Percentiles rank a stretch among this genome's conserved stretches.
phyloP scores from a whole-genome alignment of 768 basidiomycete species.

The Lactarius hengduanensis region DNA sequence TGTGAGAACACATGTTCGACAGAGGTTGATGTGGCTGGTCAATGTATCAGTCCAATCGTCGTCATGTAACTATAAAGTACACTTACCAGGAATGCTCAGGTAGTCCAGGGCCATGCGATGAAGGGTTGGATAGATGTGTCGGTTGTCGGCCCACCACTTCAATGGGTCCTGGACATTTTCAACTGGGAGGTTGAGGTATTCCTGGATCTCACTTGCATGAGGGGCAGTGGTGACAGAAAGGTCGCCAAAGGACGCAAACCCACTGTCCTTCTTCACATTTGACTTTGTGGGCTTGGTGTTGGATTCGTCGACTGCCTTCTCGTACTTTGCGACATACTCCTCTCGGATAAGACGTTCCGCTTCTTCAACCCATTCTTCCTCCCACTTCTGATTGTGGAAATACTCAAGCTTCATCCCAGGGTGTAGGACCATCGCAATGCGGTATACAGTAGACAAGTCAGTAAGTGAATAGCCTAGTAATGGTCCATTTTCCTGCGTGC shows the following conservation, averaged over 20 bases:
- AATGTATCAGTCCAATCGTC: too few species aligned
- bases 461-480: conserved; percentile 3
- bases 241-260: conserved; percentile 1
- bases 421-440: conserved; percentile 1
- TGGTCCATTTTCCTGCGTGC: not conserved
- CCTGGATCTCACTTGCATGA: too few species aligned
- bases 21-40: too few species aligned
- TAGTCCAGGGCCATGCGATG: not conserved
- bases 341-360: not conserved
- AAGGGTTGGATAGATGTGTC: too few species aligned
- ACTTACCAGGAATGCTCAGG: too few species aligned
- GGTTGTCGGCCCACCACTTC: too few species aligned
- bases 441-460: not conserved
- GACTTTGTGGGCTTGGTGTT: not conserved
- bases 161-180: too few species aligned
- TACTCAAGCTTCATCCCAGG: conserved; percentile 12
- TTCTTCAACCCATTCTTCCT: conserved; percentile 9
- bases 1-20: too few species aligned
- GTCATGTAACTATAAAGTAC: too few species aligned
- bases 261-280: not conserved
- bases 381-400: conserved; percentile 13
- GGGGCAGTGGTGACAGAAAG: too few species aligned
- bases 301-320: not conserved
- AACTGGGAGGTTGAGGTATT: too few species aligned
- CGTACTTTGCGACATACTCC: not conserved